Evolutionary conservation across 352 stramenopile species (phyloP), one percentile per base, ranked within the genome.

Genomic region (Globisporangium cederbergense): DNA sequence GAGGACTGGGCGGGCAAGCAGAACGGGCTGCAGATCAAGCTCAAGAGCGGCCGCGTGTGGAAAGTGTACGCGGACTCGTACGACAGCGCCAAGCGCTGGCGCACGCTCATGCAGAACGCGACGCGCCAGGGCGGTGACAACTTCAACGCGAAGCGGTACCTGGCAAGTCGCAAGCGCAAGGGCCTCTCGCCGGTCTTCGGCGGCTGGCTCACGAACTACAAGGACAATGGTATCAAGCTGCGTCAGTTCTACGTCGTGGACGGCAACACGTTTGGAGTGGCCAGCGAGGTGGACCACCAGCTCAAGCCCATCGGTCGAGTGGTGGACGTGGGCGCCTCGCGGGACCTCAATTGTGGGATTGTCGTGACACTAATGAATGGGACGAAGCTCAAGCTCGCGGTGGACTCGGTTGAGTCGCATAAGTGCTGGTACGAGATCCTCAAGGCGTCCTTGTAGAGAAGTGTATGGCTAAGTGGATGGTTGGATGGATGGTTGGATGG

Each of bases 201-300:
- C 53, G 87, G 87, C 3, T 96, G 87, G 87, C 76, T 94, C 62
- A 94, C 87, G 51, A 75, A 78, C 28, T 62, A 83, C 38, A 70
- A 77, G 14, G 78, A 81, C 40, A 63, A 28, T 20, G 55, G 66
- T 22, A 66, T 58, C 4, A 71, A 72, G 43, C 62, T 93, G 20
- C 83, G 87, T 22, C 78, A 83, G 49, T 96, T 90, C 59, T 96
- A 86, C 68, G 80, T 96, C 43, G 66, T 92, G 34, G 83, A 91
- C n/a, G 81, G 79, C 14, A 67, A 76, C 16, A 86, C 75, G 18
- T 62, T 96, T 2, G 85, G 87, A 9, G 72, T 82, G n/a, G 85
- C 87, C 20, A 85, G 86, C 59, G 87, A 93, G 65, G 86, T 96
- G 11, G 84, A 96, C 67, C 82, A 92, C 56, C 75, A 89, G 56